Evolutionary conservation across 2,329 filamentous ascomycete genomes (phyloP).

Genomic region (Nemania sp.): DNA sequence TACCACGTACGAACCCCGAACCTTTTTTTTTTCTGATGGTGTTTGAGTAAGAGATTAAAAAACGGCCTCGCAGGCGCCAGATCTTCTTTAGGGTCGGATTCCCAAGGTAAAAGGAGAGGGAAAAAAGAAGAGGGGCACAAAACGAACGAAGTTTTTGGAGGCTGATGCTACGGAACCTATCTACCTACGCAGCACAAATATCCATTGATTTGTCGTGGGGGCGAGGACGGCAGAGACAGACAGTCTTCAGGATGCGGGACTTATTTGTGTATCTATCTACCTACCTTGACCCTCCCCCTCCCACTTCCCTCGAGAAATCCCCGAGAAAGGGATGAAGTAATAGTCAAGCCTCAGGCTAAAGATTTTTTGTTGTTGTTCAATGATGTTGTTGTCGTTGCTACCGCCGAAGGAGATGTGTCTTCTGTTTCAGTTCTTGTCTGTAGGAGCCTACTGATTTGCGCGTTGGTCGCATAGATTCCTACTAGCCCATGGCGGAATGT

Average conservation of each 20-base stretch:
- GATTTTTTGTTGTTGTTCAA: slow-evolving; percentile 17
- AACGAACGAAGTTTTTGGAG: slow-evolving; percentile 22
- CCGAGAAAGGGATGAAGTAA: slow-evolving; percentile 6
- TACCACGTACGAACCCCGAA: slow-evolving; percentile 25
- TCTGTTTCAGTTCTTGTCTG: too few species aligned
- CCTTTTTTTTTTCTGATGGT: slow-evolving; percentile 28
- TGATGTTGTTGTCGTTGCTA: background rate
- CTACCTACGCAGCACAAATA: slow-evolving; percentile 23
- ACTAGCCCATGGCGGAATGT: too few species aligned
- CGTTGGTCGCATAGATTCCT: too few species aligned
- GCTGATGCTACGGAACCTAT: slow-evolving; percentile 18
- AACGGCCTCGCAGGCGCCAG: slow-evolving; percentile 31
- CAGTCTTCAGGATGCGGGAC: slow-evolving; percentile 13
- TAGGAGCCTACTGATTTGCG: too few species aligned
- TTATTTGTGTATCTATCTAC: slow-evolving; percentile 13
- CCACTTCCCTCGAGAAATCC: slow-evolving; percentile 3
- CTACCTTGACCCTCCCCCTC: background rate
- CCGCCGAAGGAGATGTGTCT: too few species aligned
- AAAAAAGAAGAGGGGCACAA: slow-evolving; percentile 22
- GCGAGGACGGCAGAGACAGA: background rate
- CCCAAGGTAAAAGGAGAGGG: background rate
- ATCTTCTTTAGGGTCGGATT: slow-evolving; percentile 27
- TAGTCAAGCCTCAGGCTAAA: slow-evolving; percentile 4
- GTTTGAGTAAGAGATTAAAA: slow-evolving; percentile 28
- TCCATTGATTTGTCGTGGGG: slow-evolving; percentile 18